These are phyloP conservation scores for Phytophthora fragariae DNA, from an alignment of 352 stramenopile species.

Conservation along the genomic window DNA sequence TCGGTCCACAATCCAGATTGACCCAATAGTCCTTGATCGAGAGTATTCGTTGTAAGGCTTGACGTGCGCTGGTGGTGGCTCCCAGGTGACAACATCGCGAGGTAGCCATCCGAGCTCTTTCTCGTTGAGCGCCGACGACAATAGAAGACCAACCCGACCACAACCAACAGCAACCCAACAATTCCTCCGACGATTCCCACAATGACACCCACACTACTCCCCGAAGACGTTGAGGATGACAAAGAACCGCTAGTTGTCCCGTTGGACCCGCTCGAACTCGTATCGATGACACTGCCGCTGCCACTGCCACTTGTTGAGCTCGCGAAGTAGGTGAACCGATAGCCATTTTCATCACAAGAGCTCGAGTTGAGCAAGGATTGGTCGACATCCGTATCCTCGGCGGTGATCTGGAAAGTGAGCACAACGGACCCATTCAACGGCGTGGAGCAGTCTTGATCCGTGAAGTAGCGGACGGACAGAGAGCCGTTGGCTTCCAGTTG, in stretches of 20 bases:
- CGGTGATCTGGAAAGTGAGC: not conserved
- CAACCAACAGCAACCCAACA: not conserved
- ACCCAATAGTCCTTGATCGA: not conserved
- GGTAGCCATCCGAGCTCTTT: not conserved
- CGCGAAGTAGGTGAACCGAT: not conserved
- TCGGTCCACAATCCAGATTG: conserved; percentile 25
- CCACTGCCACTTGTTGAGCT: not conserved
- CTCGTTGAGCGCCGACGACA: not conserved
- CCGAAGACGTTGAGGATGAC: not conserved
- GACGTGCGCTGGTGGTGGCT: not conserved
- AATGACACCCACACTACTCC: not conserved
- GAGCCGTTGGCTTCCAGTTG: not conserved
- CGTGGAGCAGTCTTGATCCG: conserved; percentile 1
- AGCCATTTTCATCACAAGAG: not conserved
- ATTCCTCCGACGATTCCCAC: not conserved
- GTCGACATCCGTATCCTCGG: not conserved
- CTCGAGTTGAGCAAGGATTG: not conserved
- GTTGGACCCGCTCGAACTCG: not conserved
- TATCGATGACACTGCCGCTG: not conserved
- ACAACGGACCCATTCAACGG: not conserved
- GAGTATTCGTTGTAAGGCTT: not conserved
- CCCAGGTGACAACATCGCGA: not conserved
- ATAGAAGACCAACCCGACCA: not conserved
- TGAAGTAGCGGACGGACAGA: conserved; percentile 10
- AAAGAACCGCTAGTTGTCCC: not conserved